These are phyloP conservation scores for Passalora sequoiae DNA, from an alignment of 2,329 filamentous ascomycete genomes.

Conservation along the genomic window DNA sequence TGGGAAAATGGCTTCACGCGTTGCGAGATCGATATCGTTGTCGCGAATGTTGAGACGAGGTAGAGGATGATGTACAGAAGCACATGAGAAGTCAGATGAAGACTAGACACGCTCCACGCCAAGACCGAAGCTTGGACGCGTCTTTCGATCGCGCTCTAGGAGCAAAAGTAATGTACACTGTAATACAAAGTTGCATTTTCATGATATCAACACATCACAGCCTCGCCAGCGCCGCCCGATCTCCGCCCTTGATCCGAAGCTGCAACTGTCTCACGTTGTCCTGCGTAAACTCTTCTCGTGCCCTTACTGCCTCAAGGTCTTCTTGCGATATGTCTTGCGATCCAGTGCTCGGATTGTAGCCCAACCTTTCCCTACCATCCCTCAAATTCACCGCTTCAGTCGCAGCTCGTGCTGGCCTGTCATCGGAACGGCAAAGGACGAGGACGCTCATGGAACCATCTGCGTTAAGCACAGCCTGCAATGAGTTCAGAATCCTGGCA, in stretches of 20 bases:
- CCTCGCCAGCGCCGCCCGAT: conserved; percentile 28
- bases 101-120: no score
- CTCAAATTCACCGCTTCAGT: conserved; percentile 22
- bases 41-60: no score
- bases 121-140: no score
- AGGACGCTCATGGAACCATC: conserved; percentile 16
- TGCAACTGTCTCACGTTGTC: conserved; percentile 11
- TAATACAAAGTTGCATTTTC: no score
- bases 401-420: conserved; percentile 18
- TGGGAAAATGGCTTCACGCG: no score
- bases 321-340: conserved; percentile 20
- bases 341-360: conserved; percentile 25
- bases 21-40: no score
- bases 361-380: conserved; percentile 27
- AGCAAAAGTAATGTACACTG: no score
- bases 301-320: conserved; percentile 24
- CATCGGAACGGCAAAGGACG: conserved; percentile 23
- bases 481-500: conserved; percentile 12
- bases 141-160: no score
- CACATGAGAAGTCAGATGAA: no score
- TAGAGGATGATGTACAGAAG: no score
- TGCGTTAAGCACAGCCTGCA: conserved; percentile 15
- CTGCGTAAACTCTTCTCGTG: conserved; percentile 16
- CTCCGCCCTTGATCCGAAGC: conserved; percentile 21
- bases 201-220: conserved; percentile 5